Evolutionary conservation across 2,329 filamentous ascomycete genomes (phyloP).

Genomic region (Epichloe brachyelytri): DNA sequence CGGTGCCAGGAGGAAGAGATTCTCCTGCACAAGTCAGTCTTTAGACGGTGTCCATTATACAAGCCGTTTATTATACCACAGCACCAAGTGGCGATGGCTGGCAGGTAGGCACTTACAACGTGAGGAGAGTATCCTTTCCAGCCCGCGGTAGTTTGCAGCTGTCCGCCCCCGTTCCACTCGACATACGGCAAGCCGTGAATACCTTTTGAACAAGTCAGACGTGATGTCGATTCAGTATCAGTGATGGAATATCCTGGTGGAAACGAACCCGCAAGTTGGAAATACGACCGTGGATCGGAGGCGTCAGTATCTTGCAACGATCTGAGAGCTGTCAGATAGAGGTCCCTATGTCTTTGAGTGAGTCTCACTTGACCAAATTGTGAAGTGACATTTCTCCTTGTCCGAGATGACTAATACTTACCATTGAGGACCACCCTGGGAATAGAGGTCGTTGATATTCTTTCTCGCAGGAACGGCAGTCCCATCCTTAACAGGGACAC

Average conservation of each 20-base stretch:
- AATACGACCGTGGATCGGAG: constrained; percentile 34
- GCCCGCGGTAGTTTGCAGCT: constrained; percentile 10
- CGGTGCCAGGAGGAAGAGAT: constrained; percentile 44
- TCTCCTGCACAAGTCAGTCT: constrained; percentile 22
- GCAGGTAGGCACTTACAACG: constrained; percentile 21
- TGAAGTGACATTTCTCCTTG: neutral
- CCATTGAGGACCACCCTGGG: constrained; percentile 30
- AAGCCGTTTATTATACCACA: neutral
- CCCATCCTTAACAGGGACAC: constrained; percentile 24
- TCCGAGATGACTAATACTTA: constrained; percentile 12
- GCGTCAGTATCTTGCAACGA: constrained; percentile 29
- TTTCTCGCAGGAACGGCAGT: constrained; percentile 30
- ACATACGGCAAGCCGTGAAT: constrained; percentile 30
- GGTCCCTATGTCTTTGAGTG: constrained; percentile 24
- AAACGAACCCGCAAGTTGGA: constrained; percentile 32
- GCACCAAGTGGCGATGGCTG: too few relatives aligned
- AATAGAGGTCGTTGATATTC: constrained; percentile 34
- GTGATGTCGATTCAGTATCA: neutral
- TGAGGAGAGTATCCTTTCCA: constrained; percentile 35
- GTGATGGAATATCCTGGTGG: neutral
- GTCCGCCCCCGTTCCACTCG: constrained; percentile 29
- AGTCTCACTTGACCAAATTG: neutral
- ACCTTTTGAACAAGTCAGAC: constrained; percentile 12
- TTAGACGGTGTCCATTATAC: neutral
- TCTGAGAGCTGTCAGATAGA: constrained; percentile 34